phyloP scores from a whole-genome alignment of 2,329 filamentous ascomycete genomes.

The Plenodomus tracheiphilus region DNA sequence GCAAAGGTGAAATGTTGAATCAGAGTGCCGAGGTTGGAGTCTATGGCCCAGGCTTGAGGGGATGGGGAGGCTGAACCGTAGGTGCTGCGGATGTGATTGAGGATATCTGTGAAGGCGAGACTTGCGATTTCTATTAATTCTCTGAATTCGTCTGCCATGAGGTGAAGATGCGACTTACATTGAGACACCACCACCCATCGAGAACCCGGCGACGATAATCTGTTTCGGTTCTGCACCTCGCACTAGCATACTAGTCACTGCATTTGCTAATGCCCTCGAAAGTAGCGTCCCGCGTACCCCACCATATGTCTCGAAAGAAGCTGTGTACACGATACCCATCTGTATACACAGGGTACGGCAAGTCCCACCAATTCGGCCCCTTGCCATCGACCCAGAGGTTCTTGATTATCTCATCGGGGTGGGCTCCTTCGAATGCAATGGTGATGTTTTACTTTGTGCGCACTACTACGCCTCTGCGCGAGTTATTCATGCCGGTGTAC shows the following conservation, averaged over 20 bases:
- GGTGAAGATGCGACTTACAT: slow-evolving; percentile 4
- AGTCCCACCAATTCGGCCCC: slow-evolving; percentile 1
- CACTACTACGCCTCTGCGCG: slow-evolving; percentile 7
- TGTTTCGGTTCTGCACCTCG: slow-evolving; percentile 3
- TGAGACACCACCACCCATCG: slow-evolving; percentile 13
- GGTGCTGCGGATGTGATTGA: slow-evolving; percentile 7
- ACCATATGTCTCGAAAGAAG: slow-evolving; percentile 15
- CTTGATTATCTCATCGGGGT: slow-evolving; percentile 4
- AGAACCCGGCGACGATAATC: slow-evolving; percentile 12
- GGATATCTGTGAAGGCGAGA: slow-evolving; percentile 14
- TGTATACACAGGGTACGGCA: slow-evolving; percentile 11
- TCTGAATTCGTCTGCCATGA: neutral
- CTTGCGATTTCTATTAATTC: too few species aligned
- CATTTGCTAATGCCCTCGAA: slow-evolving; percentile 4
- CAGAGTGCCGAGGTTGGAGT: slow-evolving; percentile 1
- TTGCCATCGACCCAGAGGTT: slow-evolving; percentile 8
- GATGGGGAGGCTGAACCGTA: slow-evolving; percentile 7
- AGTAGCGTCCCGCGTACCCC: slow-evolving; percentile 8
- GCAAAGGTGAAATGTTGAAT: slow-evolving; percentile 15
- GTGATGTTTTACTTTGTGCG: slow-evolving; percentile 4
- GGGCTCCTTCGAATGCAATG: slow-evolving; percentile 10
- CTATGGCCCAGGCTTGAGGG: slow-evolving; percentile 4
- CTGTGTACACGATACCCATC: slow-evolving; percentile 13
- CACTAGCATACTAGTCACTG: slow-evolving; percentile 3
- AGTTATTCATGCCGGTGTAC: slow-evolving; percentile 6